A percentile compares a stretch with the other conserved stretches of the same genome.
These are phyloP conservation scores for Hypoxylon sp. DNA, from an alignment of 2,329 filamentous ascomycete genomes.

Conservation along the genomic window DNA sequence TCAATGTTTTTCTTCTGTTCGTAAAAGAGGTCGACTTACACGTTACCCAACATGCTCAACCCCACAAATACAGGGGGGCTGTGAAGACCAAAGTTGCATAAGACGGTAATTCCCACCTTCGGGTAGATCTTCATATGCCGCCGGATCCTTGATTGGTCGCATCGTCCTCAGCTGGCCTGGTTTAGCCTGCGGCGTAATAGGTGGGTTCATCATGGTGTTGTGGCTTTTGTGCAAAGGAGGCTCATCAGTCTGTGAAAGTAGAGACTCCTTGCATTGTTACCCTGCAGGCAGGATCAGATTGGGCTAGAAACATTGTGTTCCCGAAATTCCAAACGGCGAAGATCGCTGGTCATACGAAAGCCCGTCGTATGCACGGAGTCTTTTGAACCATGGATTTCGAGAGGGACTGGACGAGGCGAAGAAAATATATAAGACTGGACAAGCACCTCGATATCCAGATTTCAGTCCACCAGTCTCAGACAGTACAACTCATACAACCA, in stretches of 20 bases:
- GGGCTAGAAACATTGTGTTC: constrained; percentile 28
- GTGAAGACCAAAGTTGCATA: constrained; percentile 9
- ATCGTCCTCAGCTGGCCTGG: constrained; percentile 27
- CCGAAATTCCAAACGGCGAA: constrained; percentile 3
- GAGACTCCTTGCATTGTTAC: constrained; percentile 23
- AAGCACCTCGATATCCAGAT: constrained; percentile 6
- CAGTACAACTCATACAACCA: too few relatives aligned
- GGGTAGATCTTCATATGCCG: constrained; percentile 24
- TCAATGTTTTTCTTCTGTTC: constrained; percentile 4
- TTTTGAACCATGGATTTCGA: constrained; percentile 2
- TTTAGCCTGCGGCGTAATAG: constrained; percentile 17
- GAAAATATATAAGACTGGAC: constrained; percentile 26
- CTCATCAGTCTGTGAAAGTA: too few relatives aligned
- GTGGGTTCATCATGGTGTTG: background rate
- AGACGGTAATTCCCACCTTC: constrained; percentile 30
- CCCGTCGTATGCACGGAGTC: constrained; percentile 1
- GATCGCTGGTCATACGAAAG: constrained; percentile 2
- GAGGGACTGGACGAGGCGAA: constrained; percentile 1
- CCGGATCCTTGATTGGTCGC: constrained; percentile 23
- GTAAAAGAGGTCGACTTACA: constrained; percentile 13
- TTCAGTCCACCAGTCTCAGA: constrained; percentile 14
- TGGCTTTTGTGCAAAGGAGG: too few relatives aligned
- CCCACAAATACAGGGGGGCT: constrained; percentile 19
- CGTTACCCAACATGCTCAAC: constrained; percentile 15
- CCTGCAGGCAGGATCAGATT: constrained; percentile 23